Base-by-base conservation (phyloP, 306 rosid species). In the Pyrus bretschneideri region DNA sequence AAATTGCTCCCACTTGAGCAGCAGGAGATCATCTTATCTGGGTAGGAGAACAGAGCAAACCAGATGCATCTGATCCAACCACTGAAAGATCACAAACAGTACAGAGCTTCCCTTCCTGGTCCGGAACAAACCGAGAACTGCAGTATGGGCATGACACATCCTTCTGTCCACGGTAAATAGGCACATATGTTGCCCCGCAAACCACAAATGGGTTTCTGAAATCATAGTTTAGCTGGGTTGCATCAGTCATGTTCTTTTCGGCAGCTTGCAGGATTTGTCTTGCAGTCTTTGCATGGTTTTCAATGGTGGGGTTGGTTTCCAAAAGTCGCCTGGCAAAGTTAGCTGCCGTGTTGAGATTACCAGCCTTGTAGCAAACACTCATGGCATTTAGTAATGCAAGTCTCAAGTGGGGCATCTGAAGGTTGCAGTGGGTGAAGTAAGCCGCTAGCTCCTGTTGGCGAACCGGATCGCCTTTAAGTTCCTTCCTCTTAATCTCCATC, bases 401-500 rank as follows among this genome's bases (percentile, higher is more conserved):
- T 84, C 97, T 90, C 76, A 92, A 79, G 86, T 92, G 97, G 78
- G 96, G 92, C 66, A 82, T 19, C 82, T 92, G 97, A 79, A 92
- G 91, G 79, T 86, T 87, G 88, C 97, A 90, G 84, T 92, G 96
- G 60, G 97, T 92, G 86, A 92, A 92, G 80, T 92, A 92, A 59
- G 97, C 93, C 6, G 97, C 96, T 11, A 92, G 93, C 85, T 92
- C 97, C 74, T 88, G 97, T 78, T 92, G 97, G 38, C 92, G 93
- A 40, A 82, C 83, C 6, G 86, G 91, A 64, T 88, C 11, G 62
- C 86, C 96, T 79, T 83, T 87, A 11, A 88, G 58, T 80, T 92
- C 97, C 86, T 89, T 84, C 84, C 96, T 90, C 76, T 86, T 90
- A 55, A 90, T 88, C 83, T 92, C 97, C 87, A 92, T 88, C 73